Evolutionary conservation across 306 rosid genomes (phyloP).

Genomic region (Acacia melanoxylon): DNA sequence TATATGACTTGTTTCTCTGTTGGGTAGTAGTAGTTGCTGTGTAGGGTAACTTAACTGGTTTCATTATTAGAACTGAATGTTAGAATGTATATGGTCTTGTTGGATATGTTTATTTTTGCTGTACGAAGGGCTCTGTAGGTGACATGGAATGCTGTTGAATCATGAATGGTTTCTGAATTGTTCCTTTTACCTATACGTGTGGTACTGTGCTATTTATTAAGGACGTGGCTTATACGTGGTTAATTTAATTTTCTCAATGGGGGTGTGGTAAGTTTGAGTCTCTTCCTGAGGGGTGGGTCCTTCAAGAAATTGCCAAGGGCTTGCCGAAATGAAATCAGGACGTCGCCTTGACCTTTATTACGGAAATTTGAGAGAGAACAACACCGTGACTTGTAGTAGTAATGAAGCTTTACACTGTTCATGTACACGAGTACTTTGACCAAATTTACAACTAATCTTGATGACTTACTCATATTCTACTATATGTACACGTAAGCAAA

Average conservation of each 20-base stretch:
- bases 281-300: background rate
- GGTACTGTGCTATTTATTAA: background rate
- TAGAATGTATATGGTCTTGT: slow-evolving; percentile 29
- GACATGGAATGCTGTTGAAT: slow-evolving; percentile 1
- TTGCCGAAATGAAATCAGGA: background rate
- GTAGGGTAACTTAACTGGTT: slow-evolving; percentile 1
- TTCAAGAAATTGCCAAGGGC: background rate
- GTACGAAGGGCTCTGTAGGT: background rate
- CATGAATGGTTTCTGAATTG: slow-evolving; percentile 1
- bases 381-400: background rate
- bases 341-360: background rate
- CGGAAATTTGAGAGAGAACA: background rate
- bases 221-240: background rate
- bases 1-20: slow-evolving; percentile 20
- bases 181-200: background rate
- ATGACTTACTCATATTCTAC: background rate
- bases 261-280: background rate
- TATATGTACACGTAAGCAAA: background rate
- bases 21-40: background rate
- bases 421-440: background rate
- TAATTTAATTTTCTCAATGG: background rate
- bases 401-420: background rate
- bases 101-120: slow-evolving; percentile 13
- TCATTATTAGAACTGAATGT: slow-evolving; percentile 23
- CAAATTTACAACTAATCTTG: background rate